Base-by-base conservation (phyloP, 2,329 filamentous ascomycete genomes). In the Fusarium nanum region DNA sequence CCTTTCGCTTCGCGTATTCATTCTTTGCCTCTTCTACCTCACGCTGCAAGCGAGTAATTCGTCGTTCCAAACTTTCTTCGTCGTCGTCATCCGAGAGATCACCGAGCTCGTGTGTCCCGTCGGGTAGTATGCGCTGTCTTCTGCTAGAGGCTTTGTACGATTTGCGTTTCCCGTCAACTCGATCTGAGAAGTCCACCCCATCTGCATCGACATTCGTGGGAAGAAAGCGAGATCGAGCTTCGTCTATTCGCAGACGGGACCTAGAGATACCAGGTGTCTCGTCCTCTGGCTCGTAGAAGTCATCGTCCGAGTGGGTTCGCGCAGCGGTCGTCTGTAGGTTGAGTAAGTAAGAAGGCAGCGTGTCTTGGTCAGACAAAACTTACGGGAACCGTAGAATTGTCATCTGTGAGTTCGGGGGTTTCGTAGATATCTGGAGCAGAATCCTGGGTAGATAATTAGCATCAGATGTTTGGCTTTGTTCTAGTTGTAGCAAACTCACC, bases 351-450 rank as follows among this genome's bases (percentile, higher is more conserved):
- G 42, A 22, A 10, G 14, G 44, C 7, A 23, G 16, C 37, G n/a
- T 28, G 46, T 23, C 4, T 41, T n/a, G n/a, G n/a, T n/a, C 25
- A 27, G 42, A 13, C 23, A 11, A 42, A 47, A 46, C 88, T 80
- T 83, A 95, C 93, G 59, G 91, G 92, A 60, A 94, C 83, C 49
- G 94, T 97, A 23, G 94, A 97, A 69, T 89, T 92, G 80, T 97
- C 94, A 77, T 97, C 93, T 60, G 92, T 95, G 72, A 98, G 84
- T 59, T 97, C 94, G 71, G 95, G 94, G 18, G 96, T 98, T 82
- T 98, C 95, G 84, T 98, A 98, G 76, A 97, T 93, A 77, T 98
- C 96, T 72, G 94, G 94, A 28, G 94, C 94, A 57, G 91, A 92
- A 82, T 98, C 94, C 92, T 97, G 72, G 30, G 47, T 32, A 72